phyloP scores from a whole-genome alignment of 805 yeast genomes.

The Ogataea sp. region DNA sequence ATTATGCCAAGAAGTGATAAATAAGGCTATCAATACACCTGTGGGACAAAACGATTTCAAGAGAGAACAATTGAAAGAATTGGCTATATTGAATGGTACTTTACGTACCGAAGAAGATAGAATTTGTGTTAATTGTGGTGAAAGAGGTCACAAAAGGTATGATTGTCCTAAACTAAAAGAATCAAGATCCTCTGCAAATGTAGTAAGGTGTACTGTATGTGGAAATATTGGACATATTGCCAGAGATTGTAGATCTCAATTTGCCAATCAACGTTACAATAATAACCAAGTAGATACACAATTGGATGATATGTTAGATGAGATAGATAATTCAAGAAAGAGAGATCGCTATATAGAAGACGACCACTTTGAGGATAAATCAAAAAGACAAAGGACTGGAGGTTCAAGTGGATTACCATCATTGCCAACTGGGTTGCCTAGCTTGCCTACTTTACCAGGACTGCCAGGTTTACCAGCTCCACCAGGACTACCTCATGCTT shows the following conservation, averaged over 20 bases:
- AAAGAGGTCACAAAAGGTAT: slow-evolving; percentile 53
- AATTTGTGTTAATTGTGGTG: slow-evolving; percentile 59
- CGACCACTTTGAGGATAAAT: slow-evolving; percentile 12
- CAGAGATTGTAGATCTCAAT: slow-evolving; percentile 64
- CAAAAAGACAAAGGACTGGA: not conserved
- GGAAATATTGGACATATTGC: slow-evolving; percentile 83
- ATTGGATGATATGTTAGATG: slow-evolving; percentile 42
- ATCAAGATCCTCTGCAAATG: not conserved
- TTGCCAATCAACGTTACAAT: slow-evolving; percentile 5
- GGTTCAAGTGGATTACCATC: slow-evolving; percentile 3
- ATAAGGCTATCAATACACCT: slow-evolving; percentile 81
- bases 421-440: not conserved
- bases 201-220: slow-evolving; percentile 66
- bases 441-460: not conserved
- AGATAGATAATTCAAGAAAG: slow-evolving; percentile 19
- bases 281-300: slow-evolving; percentile 6
- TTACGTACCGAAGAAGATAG: slow-evolving; percentile 61
- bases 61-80: slow-evolving; percentile 81
- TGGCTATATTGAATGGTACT: slow-evolving; percentile 93
- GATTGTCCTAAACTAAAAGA: slow-evolving; percentile 51
- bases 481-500: slow-evolving; percentile 14
- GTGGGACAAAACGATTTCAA: slow-evolving; percentile 90
- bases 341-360: too few relatives aligned
- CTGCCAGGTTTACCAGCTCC: not conserved
- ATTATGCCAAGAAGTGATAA: slow-evolving; percentile 66